Conservation (phyloP, 305 asterid species). For the Fraxinus ornus region DNA sequence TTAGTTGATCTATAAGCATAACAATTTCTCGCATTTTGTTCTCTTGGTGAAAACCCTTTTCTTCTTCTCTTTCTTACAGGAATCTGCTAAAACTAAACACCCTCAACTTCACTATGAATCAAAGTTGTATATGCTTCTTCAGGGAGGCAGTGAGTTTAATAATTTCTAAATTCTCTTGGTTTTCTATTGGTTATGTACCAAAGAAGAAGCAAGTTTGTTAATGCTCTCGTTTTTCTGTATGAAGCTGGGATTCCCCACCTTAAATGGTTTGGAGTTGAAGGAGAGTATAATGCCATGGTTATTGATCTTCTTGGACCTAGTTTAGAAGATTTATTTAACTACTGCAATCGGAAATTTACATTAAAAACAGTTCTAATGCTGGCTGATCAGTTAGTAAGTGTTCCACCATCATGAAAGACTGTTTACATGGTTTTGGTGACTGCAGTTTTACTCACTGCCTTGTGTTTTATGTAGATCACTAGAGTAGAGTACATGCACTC, state of each 20-base stretch:
- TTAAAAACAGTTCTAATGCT: conserved; percentile 82
- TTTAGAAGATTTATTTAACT: conserved; percentile 75
- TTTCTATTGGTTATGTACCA: conserved; percentile 2
- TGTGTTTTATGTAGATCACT: conserved; percentile 46
- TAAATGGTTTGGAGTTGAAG: conserved; percentile 84
- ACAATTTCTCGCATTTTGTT: conserved; percentile 6
- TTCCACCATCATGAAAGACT: conserved; percentile 4
- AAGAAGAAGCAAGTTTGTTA: conserved; percentile 1
- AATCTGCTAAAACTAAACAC: conserved; percentile 73
- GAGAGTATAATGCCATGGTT: conserved; percentile 80
- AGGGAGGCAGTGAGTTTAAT: conserved; percentile 76
- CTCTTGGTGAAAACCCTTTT: neutral
- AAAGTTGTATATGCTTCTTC: conserved; percentile 76
- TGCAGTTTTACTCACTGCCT: conserved; percentile 6
- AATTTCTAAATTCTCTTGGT: neutral
- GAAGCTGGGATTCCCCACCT: conserved; percentile 81
- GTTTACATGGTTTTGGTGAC: neutral
- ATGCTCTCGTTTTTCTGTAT: conserved; percentile 19
- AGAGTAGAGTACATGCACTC: conserved; percentile 86
- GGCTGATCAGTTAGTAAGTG: conserved; percentile 78
- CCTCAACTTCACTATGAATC: conserved; percentile 91
- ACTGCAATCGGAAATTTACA: conserved; percentile 69
- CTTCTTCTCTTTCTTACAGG: conserved; percentile 36
- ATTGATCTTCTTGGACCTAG: conserved; percentile 90
- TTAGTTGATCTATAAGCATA: neutral